Evolutionary conservation across 2,329 filamentous ascomycete species (phyloP).

Genomic region (Microdochium paspali): DNA sequence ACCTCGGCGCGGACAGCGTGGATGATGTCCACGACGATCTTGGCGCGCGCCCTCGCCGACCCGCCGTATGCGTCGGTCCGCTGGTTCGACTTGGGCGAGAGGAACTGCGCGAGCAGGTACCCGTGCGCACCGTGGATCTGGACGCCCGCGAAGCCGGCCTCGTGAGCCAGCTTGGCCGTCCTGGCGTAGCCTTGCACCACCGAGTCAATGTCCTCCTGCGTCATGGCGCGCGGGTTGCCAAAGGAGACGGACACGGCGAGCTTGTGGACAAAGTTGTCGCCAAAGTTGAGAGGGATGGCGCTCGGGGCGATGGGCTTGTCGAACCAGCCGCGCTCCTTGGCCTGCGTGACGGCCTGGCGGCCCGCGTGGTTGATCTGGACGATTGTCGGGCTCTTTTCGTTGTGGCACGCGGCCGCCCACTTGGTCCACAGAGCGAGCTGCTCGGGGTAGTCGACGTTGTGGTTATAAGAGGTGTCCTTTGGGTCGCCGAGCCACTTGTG

Average conservation of each 20-base stretch:
- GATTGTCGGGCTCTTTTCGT: conserved; percentile 24
- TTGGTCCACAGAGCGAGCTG: conserved; percentile 24
- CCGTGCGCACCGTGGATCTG: conserved; percentile 49
- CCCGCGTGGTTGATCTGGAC: conserved; percentile 37
- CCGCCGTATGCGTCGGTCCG: conserved; percentile 48
- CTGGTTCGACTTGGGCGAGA: conserved; percentile 38
- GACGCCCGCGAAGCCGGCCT: conserved; percentile 62
- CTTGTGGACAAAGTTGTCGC: conserved; percentile 23
- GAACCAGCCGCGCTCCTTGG: conserved; percentile 23
- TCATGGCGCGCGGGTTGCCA: conserved; percentile 54
- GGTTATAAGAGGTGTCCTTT: conserved; percentile 22
- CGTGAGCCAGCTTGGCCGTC: conserved; percentile 44
- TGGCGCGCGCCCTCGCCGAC: conserved; percentile 30
- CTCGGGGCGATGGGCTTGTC: conserved; percentile 31
- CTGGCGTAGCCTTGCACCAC: conserved; percentile 52
- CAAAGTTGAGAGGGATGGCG: conserved; percentile 30
- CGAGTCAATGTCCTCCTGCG: conserved; percentile 52
- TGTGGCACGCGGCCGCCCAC: conserved; percentile 21
- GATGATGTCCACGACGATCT: conserved; percentile 39
- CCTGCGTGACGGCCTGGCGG: conserved; percentile 27
- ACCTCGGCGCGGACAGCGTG: conserved; percentile 26
- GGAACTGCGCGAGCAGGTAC: conserved; percentile 56
- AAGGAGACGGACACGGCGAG: conserved; percentile 26
- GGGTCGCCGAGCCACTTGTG: conserved; percentile 22
- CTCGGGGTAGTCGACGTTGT: conserved; percentile 13